These are phyloP conservation scores for Saccharomycopsis vini DNA, from an alignment of 805 yeast genomes.

Conservation along the genomic window DNA sequence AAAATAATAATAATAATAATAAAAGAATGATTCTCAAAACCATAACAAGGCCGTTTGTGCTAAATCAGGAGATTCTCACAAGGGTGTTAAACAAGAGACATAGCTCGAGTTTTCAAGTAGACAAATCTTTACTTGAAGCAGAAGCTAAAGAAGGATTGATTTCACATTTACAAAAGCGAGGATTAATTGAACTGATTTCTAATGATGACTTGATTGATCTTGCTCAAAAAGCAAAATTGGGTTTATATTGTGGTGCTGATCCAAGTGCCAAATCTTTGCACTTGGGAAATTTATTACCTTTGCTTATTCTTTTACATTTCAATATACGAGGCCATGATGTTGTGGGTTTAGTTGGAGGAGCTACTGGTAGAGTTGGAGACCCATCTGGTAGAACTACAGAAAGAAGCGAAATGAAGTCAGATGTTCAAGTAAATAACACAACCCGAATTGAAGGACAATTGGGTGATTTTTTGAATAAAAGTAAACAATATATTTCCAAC, in stretches of 20 bases:
- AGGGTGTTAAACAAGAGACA: not conserved
- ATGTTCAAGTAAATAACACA: constrained; percentile 48
- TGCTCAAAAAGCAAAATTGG: constrained; percentile 28
- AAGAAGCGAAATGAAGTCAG: constrained; percentile 48
- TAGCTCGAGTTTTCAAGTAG: constrained; percentile 17
- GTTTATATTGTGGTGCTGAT: constrained; percentile 89
- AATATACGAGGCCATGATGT: constrained; percentile 76
- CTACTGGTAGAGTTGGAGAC: constrained; percentile 94
- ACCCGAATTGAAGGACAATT: constrained; percentile 53
- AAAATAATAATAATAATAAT: no score
- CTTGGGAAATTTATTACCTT: constrained; percentile 82
- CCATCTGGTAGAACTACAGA: constrained; percentile 88
- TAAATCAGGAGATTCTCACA: not conserved
- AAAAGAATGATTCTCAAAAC: no score
- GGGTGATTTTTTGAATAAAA: constrained; percentile 48
- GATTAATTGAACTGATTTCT: constrained; percentile 35
- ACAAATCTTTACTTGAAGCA: constrained; percentile 19
- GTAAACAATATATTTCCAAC: constrained; percentile 50
- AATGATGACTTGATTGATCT: constrained; percentile 27
- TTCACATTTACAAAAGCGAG: constrained; percentile 35
- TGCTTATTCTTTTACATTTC: constrained; percentile 79
- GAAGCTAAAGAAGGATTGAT: constrained; percentile 34
- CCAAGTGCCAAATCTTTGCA: constrained; percentile 89
- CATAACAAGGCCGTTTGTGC: no score
- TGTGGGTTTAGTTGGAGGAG: constrained; percentile 85